phyloP scores from a whole-genome alignment of 345 rosid genomes.

The Orychophragmus violaceus region DNA sequence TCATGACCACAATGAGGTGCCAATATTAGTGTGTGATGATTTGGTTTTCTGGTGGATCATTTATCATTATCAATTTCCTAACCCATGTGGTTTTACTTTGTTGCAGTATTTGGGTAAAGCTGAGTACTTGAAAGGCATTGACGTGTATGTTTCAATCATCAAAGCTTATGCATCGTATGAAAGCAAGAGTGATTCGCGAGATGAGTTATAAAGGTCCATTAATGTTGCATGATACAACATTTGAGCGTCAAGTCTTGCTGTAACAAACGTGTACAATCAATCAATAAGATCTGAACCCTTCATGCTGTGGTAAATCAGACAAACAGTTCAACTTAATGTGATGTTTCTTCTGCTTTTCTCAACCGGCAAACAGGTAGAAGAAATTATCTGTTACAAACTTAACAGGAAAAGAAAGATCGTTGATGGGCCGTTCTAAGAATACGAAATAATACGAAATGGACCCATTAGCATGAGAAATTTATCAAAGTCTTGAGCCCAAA shows the following conservation, averaged over 20 bases:
- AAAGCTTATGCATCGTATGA: conserved; percentile 53
- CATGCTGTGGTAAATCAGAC: neutral
- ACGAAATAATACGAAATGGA: neutral
- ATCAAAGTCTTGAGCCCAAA: neutral
- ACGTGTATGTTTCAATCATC: conserved; percentile 60
- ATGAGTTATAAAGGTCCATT: conserved; percentile 51
- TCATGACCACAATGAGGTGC: conserved; percentile 86
- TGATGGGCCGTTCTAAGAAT: neutral
- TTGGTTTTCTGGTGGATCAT: neutral
- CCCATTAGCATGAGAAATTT: neutral
- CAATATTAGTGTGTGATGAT: neutral
- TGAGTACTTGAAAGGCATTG: conserved; percentile 82
- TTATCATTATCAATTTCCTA: neutral
- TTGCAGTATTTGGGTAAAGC: too few relatives aligned
- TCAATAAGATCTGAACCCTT: conserved; percentile 4
- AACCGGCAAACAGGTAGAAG: too few relatives aligned
- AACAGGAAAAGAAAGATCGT: too few relatives aligned
- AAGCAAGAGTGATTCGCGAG: conserved; percentile 34
- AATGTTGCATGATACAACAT: neutral
- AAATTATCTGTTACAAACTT: too few relatives aligned
- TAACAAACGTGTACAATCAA: conserved; percentile 3
- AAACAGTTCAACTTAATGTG: neutral
- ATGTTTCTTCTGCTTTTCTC: neutral
- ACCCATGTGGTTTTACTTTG: neutral
- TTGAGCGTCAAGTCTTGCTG: conserved; percentile 1